Evolutionary conservation across 805 yeast genomes (phyloP), one percentile per base, ranked within the genome.

Genomic region (Saturnispora halmiae): DNA sequence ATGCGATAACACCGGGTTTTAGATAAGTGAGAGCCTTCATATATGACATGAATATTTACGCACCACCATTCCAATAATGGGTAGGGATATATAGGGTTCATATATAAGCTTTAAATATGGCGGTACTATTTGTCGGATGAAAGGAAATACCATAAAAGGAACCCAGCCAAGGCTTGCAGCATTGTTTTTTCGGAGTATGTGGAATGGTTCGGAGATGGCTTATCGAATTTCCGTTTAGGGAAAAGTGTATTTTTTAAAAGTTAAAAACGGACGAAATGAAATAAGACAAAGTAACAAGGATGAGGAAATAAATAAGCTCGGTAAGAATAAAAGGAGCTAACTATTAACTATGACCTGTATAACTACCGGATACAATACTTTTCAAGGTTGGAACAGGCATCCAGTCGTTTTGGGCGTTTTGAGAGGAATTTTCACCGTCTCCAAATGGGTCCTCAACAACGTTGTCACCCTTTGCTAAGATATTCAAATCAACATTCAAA

Each of bases 21-120:
- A 64, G 56, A 46, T 67, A 70, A 4, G 66, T 64, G 16, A 70
- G 45, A 14, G 73, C 75, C 58, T 68, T 69, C 75, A 70, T 70
- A 22, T 7, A 10, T 22, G 26, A 22, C 26, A 22, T 22, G 6
- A n/a, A n/a, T n/a, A n/a, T n/a, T n/a, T n/a, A n/a, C n/a, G n/a
- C n/a, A n/a, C n/a, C n/a, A n/a, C n/a, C n/a, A n/a, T n/a, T n/a
- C n/a, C n/a, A n/a, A n/a, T n/a, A n/a, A n/a, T n/a, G n/a, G n/a
- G n/a, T n/a, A n/a, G n/a, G n/a, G n/a, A n/a, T n/a, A n/a, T n/a
- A n/a, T n/a, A n/a, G n/a, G n/a, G n/a, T n/a, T n/a, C n/a, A n/a
- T n/a, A n/a, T n/a, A n/a, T n/a, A n/a, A n/a, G n/a, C n/a, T n/a
- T n/a, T n/a, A n/a, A n/a, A n/a, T n/a, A n/a, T n/a, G n/a, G n/a